Evolutionary conservation across 129 eudicot species (phyloP).

Genomic region (Flaveria linearis): DNA sequence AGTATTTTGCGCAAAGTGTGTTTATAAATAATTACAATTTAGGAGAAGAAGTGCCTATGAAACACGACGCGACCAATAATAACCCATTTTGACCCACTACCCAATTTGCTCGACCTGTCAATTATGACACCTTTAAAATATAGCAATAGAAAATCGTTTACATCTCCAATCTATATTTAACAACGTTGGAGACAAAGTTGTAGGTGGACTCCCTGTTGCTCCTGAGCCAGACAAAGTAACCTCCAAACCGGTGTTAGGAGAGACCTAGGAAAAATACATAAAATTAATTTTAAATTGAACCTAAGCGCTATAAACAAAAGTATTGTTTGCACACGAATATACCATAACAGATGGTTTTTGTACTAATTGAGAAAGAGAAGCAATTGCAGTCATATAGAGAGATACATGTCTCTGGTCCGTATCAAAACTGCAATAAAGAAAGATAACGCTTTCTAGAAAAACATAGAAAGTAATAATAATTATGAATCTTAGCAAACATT

Average conservation of each 20-base stretch:
- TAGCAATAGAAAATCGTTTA: conserved; percentile 23
- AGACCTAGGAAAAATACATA: conserved; percentile 45
- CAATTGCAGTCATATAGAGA: conserved; percentile 79
- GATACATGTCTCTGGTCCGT: conserved; percentile 74
- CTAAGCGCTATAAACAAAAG: background rate
- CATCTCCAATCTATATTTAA: conserved; percentile 81
- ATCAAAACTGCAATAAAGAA: conserved; percentile 56
- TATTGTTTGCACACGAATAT: background rate
- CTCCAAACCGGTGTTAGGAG: conserved; percentile 69
- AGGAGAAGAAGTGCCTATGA: background rate
- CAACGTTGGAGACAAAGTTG: conserved; percentile 81
- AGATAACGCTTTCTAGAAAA: background rate
- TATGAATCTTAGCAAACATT: conserved; percentile 11
- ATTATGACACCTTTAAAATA: no score
- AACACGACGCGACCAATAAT: no score
- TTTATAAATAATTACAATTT: background rate
- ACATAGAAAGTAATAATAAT: conserved; percentile 3
- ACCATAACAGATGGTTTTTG: conserved; percentile 68
- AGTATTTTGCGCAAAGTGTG: background rate
- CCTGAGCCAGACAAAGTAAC: conserved; percentile 78
- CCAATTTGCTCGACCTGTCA: no score
- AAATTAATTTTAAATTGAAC: background rate
- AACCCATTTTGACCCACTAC: no score
- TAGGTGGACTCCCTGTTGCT: conserved; percentile 69
- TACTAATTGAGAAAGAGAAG: conserved; percentile 75